Percentiles rank a stretch among this genome's conserved stretches.
These are phyloP conservation scores for Vitis cinerea DNA, from an alignment of 164 flowering plant species.

Conservation along the genomic window DNA sequence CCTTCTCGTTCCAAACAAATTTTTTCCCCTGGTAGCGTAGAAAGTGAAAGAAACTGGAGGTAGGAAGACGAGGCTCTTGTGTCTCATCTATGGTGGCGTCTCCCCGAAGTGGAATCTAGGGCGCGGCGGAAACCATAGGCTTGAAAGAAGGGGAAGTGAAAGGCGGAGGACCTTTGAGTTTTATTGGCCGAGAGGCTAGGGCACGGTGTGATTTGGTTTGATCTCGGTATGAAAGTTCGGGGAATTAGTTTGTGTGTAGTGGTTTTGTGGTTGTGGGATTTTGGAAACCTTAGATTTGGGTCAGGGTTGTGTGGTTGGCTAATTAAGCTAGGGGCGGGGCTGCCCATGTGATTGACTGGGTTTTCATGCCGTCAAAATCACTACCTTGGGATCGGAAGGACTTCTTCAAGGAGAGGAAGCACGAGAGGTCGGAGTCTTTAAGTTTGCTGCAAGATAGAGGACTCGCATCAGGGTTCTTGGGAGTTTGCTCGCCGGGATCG, in stretches of 20 bases:
- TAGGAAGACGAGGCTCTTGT: no score
- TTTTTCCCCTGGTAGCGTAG: neutral
- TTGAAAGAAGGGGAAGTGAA: neutral
- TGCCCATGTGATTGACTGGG: slow-evolving; percentile 39
- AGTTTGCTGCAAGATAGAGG: no score
- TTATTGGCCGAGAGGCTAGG: no score
- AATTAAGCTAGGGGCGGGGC: neutral
- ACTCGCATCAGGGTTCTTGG: no score
- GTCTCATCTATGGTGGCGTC: neutral
- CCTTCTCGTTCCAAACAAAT: slow-evolving; percentile 22
- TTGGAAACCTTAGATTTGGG: neutral
- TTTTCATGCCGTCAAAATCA: no score
- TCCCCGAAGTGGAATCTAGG: neutral
- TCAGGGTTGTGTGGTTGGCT: slow-evolving; percentile 6
- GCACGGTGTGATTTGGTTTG: no score
- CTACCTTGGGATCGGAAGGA: no score
- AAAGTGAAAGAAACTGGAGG: no score
- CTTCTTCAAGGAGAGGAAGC: no score
- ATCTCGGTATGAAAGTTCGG: no score
- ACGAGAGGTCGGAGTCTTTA: no score
- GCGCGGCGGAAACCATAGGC: slow-evolving; percentile 1
- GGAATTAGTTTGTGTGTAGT: neutral
- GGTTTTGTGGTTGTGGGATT: slow-evolving; percentile 1
- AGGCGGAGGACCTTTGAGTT: slow-evolving; percentile 3
- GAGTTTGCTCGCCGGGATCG: slow-evolving; percentile 10